Percentiles rank a stretch among this genome's conserved stretches.
These are phyloP conservation scores for Trichoderma aggressivum DNA, from an alignment of 2,329 filamentous ascomycete species.

Conservation along the genomic window DNA sequence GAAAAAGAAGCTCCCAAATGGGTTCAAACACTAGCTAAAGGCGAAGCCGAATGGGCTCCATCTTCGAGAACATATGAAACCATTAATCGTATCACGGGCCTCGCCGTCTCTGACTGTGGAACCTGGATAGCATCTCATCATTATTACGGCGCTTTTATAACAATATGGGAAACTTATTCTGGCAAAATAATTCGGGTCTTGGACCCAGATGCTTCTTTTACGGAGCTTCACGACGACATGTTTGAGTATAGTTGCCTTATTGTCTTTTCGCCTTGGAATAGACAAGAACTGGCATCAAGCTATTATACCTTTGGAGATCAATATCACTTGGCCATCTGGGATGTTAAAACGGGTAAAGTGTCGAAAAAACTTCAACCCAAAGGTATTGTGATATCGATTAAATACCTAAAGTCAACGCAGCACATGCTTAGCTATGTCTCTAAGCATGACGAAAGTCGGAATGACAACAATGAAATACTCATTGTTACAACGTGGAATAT, in stretches of 20 bases:
- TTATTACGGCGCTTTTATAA: accelerated
- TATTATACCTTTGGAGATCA: neutral
- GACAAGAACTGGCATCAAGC: neutral
- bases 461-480: too few relatives aligned
- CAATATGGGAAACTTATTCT: neutral
- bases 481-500: neutral
- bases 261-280: neutral
- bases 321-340: neutral
- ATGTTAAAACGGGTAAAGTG: neutral
- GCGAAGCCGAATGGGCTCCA: neutral
- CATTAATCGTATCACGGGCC: accelerated
- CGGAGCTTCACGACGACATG: too few relatives aligned
- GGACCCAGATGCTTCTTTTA: too few relatives aligned
- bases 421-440: neutral
- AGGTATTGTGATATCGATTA: neutral
- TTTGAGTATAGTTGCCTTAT: too few relatives aligned
- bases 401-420: neutral
- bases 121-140: neutral
- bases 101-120: neutral
- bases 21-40: accelerated
- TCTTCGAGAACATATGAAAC: neutral
- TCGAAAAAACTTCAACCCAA: neutral
- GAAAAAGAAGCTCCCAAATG: neutral
- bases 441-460: too few relatives aligned
- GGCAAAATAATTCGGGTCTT: neutral